These are phyloP conservation scores for Collybia mongolica DNA, from an alignment of 768 basidiomycete genomes.

Conservation along the genomic window DNA sequence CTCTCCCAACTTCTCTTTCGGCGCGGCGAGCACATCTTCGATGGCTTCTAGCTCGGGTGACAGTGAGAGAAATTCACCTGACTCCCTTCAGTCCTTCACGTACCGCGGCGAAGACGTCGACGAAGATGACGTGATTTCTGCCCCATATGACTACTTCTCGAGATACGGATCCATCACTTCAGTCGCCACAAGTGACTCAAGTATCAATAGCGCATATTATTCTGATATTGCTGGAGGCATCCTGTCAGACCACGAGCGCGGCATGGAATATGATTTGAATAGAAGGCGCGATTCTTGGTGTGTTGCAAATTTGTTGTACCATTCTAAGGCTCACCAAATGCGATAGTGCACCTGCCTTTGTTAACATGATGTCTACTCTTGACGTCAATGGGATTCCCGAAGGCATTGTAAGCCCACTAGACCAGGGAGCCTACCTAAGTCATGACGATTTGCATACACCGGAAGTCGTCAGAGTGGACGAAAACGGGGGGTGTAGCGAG, in stretches of 20 bases:
- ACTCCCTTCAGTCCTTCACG: conserved; percentile 42
- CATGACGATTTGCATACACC: conserved; percentile 21
- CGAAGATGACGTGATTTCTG: conserved; percentile 47
- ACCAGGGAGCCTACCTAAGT: conserved; percentile 18
- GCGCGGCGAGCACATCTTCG: conserved; percentile 51
- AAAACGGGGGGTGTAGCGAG: conserved; percentile 7
- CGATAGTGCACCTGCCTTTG: conserved; percentile 34
- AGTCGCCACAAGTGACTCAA: conserved; percentile 59
- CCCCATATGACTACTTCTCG: conserved; percentile 48
- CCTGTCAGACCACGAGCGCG: conserved; percentile 20
- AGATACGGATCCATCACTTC: conserved; percentile 65
- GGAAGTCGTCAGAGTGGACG: conserved; percentile 5
- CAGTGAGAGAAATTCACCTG: conserved; percentile 57
- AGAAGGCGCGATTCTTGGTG: conserved; percentile 44
- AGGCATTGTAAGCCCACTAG: conserved; percentile 8
- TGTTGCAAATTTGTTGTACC: conserved; percentile 16
- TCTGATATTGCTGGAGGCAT: conserved; percentile 41
- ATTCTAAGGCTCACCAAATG: conserved; percentile 7
- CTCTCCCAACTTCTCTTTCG: conserved; percentile 62
- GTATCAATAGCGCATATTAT: conserved; percentile 48
- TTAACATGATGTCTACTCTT: conserved; percentile 41
- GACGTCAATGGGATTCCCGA: conserved; percentile 32
- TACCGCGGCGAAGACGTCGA: conserved; percentile 52
- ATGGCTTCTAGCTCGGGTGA: conserved; percentile 48
- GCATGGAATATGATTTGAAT: conserved; percentile 14